phyloP scores from a whole-genome alignment of 768 basidiomycete species.

The Termitomyces sp. region DNA sequence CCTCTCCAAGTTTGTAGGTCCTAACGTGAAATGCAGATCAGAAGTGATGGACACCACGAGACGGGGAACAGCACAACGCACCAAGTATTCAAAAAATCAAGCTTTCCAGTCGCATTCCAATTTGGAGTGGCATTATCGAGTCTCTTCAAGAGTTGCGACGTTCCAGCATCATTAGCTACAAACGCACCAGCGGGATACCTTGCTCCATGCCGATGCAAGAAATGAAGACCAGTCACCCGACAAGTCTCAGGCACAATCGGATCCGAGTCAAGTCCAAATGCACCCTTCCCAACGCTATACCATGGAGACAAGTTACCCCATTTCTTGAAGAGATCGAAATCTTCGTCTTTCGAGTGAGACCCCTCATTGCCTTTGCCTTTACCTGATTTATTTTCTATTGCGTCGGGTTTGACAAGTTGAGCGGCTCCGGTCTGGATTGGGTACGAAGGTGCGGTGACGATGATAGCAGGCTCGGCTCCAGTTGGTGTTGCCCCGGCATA shows the following conservation, averaged over 20 bases:
- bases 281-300: slow-evolving; percentile 65
- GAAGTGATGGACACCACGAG: background rate
- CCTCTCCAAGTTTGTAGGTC: slow-evolving; percentile 89
- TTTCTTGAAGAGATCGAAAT: slow-evolving; percentile 66
- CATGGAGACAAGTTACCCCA: slow-evolving; percentile 89
- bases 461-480: slow-evolving; percentile 72
- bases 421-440: slow-evolving; percentile 71
- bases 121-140: slow-evolving; percentile 48
- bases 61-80: slow-evolving; percentile 27
- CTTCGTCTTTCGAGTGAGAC: slow-evolving; percentile 3
- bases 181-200: slow-evolving; percentile 67
- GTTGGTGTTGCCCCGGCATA: slow-evolving; percentile 77
- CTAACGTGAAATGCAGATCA: slow-evolving; percentile 31
- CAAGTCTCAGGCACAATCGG: slow-evolving; percentile 70
- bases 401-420: slow-evolving; percentile 50
- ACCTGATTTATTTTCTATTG: slow-evolving; percentile 17
- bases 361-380: slow-evolving; percentile 11
- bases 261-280: slow-evolving; percentile 70
- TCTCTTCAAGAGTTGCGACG: slow-evolving; percentile 49
- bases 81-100: slow-evolving; percentile 84
- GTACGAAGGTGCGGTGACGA: slow-evolving; percentile 71
- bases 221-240: slow-evolving; percentile 67
- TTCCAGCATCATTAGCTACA: no score
- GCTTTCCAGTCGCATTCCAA: slow-evolving; percentile 62
- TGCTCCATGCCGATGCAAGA: slow-evolving; percentile 82